Percentiles rank a stretch among this genome's conserved stretches.
Evolutionary conservation across 1,139 yeast genomes (phyloP).

Genomic region (Saccharomyces hybrid): DNA sequence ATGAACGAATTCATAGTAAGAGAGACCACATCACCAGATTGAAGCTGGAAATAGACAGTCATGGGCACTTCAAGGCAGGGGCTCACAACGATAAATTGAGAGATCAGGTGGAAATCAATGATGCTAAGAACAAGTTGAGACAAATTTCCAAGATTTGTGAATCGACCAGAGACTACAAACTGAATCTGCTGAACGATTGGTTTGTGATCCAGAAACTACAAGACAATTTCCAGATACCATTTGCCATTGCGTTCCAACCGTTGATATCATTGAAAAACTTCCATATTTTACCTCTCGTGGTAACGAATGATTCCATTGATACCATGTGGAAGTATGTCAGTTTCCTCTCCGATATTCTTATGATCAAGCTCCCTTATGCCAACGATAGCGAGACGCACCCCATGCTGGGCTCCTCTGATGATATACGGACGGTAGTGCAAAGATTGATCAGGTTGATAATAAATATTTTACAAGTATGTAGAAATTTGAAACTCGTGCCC

Average conservation of each 20-base stretch:
- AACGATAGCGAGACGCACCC: constrained; percentile 5
- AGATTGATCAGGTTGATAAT: constrained; percentile 14
- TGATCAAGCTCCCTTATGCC: constrained; percentile 12
- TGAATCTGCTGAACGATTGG: constrained; percentile 17
- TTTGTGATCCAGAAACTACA: constrained; percentile 15
- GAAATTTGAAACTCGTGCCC: constrained; percentile 13
- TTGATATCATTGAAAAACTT: constrained; percentile 20
- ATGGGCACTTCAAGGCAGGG: neutral
- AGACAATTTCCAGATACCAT: constrained; percentile 20
- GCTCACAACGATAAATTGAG: neutral
- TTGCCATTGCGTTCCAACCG: constrained; percentile 23
- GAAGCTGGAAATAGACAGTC: constrained; percentile 3
- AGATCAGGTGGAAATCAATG: constrained; percentile 3
- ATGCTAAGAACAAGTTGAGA: constrained; percentile 5
- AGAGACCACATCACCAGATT: constrained; percentile 6
- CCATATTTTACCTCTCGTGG: constrained; percentile 12
- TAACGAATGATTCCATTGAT: constrained; percentile 14
- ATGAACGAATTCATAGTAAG: constrained; percentile 13
- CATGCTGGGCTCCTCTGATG: constrained; percentile 7
- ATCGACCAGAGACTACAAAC: constrained; percentile 8
- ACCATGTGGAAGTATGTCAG: constrained; percentile 19
- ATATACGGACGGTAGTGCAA: neutral
- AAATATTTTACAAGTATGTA: constrained; percentile 14
- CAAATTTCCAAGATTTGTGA: constrained; percentile 12
- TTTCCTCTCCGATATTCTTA: constrained; percentile 11